These are phyloP conservation scores for Pisolithus thermaeus DNA, from an alignment of 1,284 basidiomycete genomes.

Conservation along the genomic window DNA sequence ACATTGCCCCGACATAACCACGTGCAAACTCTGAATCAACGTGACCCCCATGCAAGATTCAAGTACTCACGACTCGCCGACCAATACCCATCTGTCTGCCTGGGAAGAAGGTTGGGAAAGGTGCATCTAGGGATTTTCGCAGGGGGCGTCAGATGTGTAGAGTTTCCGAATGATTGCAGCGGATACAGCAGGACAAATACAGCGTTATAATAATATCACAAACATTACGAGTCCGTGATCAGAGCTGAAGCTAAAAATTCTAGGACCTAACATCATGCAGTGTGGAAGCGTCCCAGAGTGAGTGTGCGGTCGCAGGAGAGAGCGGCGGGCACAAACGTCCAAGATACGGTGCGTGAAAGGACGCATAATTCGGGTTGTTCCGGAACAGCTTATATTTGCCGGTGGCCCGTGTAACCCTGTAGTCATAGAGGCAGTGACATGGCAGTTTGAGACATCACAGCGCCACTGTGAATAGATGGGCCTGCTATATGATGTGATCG, in stretches of 20 bases:
- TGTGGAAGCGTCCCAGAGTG: conserved; percentile 14
- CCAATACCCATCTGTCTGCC: too few relatives aligned
- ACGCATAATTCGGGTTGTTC: conserved; percentile 7
- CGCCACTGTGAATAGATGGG: conserved; percentile 34
- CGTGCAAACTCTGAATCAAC: neutral
- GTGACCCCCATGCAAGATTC: neutral
- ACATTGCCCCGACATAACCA: neutral
- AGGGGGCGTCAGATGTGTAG: conserved; percentile 8
- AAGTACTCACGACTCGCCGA: neutral
- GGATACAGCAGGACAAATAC: conserved; percentile 23
- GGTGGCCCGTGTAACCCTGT: conserved; percentile 13
- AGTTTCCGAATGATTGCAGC: conserved; percentile 11
- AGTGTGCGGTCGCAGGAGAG: conserved; percentile 10
- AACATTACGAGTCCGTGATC: conserved; percentile 10
- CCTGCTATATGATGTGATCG: conserved; percentile 56
- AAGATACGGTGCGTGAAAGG: conserved; percentile 4
- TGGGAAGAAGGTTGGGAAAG: too few relatives aligned
- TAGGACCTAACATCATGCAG: neutral
- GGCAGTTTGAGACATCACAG: conserved; percentile 40
- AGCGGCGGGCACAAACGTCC: conserved; percentile 10
- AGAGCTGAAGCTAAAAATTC: conserved; percentile 3
- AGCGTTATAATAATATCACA: conserved; percentile 13
- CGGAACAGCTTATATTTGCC: conserved; percentile 18
- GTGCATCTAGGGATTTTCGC: conserved; percentile 17
- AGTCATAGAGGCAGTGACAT: conserved; percentile 35